Percentiles rank a stretch among this genome's conserved stretches.
These are phyloP conservation scores for Pisolithus sp. DNA, from an alignment of 768 basidiomycete genomes.

Conservation along the genomic window DNA sequence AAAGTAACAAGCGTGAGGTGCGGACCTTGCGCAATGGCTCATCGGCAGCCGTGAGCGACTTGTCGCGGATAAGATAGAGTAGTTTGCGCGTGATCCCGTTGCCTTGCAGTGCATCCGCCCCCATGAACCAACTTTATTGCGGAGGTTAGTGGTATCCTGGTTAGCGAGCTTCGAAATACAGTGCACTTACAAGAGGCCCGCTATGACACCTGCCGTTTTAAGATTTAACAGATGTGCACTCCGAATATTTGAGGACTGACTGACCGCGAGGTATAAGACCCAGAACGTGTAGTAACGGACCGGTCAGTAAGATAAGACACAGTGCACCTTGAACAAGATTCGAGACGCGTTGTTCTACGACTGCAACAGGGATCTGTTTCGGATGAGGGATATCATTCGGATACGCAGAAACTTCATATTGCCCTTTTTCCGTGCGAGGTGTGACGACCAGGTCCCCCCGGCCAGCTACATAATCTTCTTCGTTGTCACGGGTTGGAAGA, in stretches of 20 bases:
- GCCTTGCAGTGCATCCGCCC: conserved; percentile 67
- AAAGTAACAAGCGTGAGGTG: conserved; percentile 65
- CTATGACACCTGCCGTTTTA: conserved; percentile 51
- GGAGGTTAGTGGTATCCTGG: not conserved
- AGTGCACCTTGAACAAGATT: conserved; percentile 81
- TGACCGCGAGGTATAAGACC: conserved; percentile 68
- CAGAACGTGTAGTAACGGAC: conserved; percentile 77
- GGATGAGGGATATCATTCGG: not conserved
- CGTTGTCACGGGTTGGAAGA: conserved; percentile 27
- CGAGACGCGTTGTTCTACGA: conserved; percentile 91
- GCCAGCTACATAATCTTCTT: conserved; percentile 11
- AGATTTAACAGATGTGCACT: not conserved
- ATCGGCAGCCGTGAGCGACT: conserved; percentile 45
- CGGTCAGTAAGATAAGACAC: conserved; percentile 72
- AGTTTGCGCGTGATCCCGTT: conserved; percentile 83
- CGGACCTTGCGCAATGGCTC: conserved; percentile 78
- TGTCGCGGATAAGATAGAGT: conserved; percentile 74
- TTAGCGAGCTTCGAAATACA: conserved; percentile 1
- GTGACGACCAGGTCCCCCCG: not conserved
- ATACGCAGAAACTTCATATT: not conserved
- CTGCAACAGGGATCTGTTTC: conserved; percentile 54
- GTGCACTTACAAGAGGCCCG: conserved; percentile 74
- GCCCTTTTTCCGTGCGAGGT: conserved; percentile 19
- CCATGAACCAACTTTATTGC: conserved; percentile 79
- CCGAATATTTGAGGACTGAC: not conserved